phyloP scores from a whole-genome alignment of 2,329 filamentous ascomycete species.

The Pestalotiopsis sp. region DNA sequence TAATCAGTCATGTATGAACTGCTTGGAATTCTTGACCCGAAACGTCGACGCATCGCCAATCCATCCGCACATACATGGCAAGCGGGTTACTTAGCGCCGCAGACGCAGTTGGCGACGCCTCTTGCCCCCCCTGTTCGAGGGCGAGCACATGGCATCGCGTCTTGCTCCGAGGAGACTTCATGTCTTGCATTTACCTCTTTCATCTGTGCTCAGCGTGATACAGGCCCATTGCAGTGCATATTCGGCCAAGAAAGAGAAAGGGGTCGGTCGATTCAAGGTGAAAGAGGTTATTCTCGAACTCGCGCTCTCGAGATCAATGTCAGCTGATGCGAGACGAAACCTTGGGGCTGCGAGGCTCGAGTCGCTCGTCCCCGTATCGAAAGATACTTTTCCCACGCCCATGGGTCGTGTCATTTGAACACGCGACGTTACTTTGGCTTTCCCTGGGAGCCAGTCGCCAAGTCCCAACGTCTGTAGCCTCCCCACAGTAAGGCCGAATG shows the following conservation, averaged over 20 bases:
- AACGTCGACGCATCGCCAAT: conserved; percentile 1
- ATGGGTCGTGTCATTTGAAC: conserved; percentile 3
- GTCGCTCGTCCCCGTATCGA: not conserved
- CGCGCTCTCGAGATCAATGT: not conserved
- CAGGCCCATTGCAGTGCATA: not conserved
- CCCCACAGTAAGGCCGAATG: conserved; percentile 11
- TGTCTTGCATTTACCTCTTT: not conserved
- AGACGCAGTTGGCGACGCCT: not conserved
- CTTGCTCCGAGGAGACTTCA: not conserved
- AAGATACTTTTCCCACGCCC: not conserved
- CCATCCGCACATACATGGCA: not conserved
- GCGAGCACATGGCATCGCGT: not conserved
- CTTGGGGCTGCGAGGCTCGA: not conserved
- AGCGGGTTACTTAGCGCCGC: conserved; percentile 7
- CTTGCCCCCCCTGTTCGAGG: not conserved
- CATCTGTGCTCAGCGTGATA: not conserved
- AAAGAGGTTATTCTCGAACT: not conserved
- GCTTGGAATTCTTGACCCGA: not conserved
- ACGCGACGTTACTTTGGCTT: conserved; percentile 11
- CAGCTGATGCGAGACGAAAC: conserved; percentile 1
- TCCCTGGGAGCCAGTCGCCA: not conserved
- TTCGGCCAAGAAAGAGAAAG: not conserved
- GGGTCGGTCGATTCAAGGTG: not conserved
- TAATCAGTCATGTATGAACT: not conserved
- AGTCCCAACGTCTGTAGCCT: conserved; percentile 7